Evolutionary conservation across 2,329 filamentous ascomycete species (phyloP), one percentile per base, ranked within the genome.

Genomic region (Ophiostoma novo-ulmi): DNA sequence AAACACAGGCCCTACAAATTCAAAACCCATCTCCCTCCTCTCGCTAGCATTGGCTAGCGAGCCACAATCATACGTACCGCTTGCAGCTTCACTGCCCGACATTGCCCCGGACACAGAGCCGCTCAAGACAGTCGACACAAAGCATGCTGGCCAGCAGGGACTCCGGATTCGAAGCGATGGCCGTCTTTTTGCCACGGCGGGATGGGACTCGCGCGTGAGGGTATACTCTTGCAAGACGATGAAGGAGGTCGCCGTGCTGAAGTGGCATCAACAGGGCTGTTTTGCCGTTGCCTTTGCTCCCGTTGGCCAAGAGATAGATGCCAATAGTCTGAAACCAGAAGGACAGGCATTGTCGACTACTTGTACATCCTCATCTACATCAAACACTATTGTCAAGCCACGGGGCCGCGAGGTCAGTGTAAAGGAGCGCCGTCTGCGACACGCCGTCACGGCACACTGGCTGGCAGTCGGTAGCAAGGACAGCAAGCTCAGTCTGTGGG

Each of bases 401-500:
- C 26, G 39, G 3, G 35, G 17, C 2, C 76, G 78, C 14, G 78
- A 81, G 17, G 70, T 85, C 71, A 84, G 80, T 2, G 87, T 93
- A 68, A 90, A 87, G 72, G 85, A 88, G 48, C 85, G 87, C 74
- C 83, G 92, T 70, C 82, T 88, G 31, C 82, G 82, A 48, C 88
- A 88, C 75, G 89, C 90, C 13, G 88, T 86, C 76, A 83, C 82
- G 68, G 90, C 90, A 35, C 94, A 98, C 79, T 98, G 94, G 94
- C 79, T 98, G 69, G 95, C 91, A 22, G 92, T 88, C 0, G 95
- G 95, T 1, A 91, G 92, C 70, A 99, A 98, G 79, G 95, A 98
- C 81, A 95, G 94, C 22, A 97, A 96, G 78, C 88, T 98, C 73
- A 97, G 93, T 77, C 81, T 99, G 75, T 99, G 95, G 95, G 92